These are phyloP conservation scores for Vaccinium corymbosum DNA, from an alignment of 148 eudicot genomes.

Conservation along the genomic window DNA sequence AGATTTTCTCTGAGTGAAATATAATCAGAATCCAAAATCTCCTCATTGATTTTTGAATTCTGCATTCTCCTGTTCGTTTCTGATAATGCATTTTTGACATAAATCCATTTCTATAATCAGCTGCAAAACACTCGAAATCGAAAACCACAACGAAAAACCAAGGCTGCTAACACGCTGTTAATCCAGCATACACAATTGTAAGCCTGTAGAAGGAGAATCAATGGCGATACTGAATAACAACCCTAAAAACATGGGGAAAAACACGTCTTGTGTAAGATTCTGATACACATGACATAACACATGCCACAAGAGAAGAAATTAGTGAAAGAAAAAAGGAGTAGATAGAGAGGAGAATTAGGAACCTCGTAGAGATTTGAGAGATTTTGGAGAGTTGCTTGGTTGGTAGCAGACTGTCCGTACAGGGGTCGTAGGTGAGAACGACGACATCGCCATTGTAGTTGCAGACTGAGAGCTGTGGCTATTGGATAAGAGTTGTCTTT, in stretches of 20 bases:
- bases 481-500: not conserved
- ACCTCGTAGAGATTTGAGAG: conserved; percentile 29
- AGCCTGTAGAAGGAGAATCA: too few relatives aligned
- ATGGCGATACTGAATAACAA: not conserved
- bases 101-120: too few relatives aligned
- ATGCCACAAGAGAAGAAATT: not conserved
- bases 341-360: not conserved
- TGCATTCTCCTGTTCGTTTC: too few relatives aligned
- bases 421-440: conserved; percentile 30
- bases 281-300: not conserved
- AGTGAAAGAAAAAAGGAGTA: not conserved
- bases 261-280: too few relatives aligned
- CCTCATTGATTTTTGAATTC: too few relatives aligned
- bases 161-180: too few relatives aligned
- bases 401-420: conserved; percentile 22
- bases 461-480: not conserved
- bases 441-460: conserved; percentile 25
- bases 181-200: too few relatives aligned
- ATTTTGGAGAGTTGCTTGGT: conserved; percentile 11
- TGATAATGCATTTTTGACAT: too few relatives aligned
- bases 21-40: too few relatives aligned
- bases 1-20: too few relatives aligned
- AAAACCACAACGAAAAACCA: too few relatives aligned
- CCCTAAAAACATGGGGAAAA: not conserved
- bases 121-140: too few relatives aligned